Evolutionary conservation across 2,329 filamentous ascomycete genomes (phyloP), one percentile per base, ranked within the genome.

Genomic region (Xylariaceae sp.): DNA sequence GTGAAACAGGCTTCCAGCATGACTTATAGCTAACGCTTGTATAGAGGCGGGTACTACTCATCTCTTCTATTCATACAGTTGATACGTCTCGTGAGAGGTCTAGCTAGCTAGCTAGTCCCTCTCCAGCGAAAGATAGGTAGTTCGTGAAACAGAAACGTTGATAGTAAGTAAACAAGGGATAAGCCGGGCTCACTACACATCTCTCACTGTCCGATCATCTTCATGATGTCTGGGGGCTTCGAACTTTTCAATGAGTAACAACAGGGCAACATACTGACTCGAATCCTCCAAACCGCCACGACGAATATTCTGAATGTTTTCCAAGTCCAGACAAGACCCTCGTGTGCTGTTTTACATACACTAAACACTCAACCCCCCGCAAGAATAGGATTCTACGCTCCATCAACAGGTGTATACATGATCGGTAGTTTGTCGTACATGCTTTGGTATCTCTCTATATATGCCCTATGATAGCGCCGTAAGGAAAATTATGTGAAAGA

Each of bases 371-470:
- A 18, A 54, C 5, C 42, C 30, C 18, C 35, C 13, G n/a, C 17
- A 13, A 54, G 53, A 48, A 59, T 51, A 59, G 8, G 49, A 6
- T 30, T 53, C 15, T 23, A 56, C 34, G 39, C 48, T 48, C 51
- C 56, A 54, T 51, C 51, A 39, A 56, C 51, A 35, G 53, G 51
- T 60, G 53, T 62, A 59, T 57, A 62, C 55, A 60, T 60, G 57
- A 57, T 60, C 53, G 53, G 47, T 51, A 48, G 48, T 54, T 61
- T 57, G 56, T 58, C 60, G 55, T 60, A 64, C 62, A 64, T 62
- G 60, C 60, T 60, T 56, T 64, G 62, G 62, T 64, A 64, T 64
- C 62, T 64, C 62, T 64, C 62, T 64, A 62, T 64, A 64, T 62
- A 59, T 54, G 8, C 50, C 35, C 13, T 53, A 37, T 56, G 56